Base-by-base conservation (phyloP, 139 green algal genomes). In the Mychonastes homosphaera region DNA sequence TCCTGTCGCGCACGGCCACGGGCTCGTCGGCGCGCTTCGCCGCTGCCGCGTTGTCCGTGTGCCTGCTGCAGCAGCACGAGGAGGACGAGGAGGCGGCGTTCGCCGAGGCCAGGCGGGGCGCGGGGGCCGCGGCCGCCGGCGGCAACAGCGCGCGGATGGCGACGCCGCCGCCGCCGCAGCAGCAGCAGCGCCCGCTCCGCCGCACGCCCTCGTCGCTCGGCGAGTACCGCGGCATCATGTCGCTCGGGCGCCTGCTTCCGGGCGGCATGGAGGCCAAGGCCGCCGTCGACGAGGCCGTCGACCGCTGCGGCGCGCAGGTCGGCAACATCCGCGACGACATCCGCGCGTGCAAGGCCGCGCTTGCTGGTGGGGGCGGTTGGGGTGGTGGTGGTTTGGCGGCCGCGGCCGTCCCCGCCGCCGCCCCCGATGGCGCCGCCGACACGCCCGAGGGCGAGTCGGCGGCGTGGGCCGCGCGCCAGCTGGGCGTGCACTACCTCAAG, bases 401-500 rank as follows among this genome's bases (percentile, higher is more conserved):
- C 18, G 58, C 56, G 39, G 34, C 67, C 0, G 45, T 46, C 1
- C 19, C 52, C 30, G 2, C 41, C 0, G 27, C 44, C 21, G 40
- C 63, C 24, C 18, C 38, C n/a, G 9, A 35, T 35, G 41, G 35
- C 33, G 3, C 36, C 30, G 1, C 58, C 58, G 6, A 6, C 10
- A 54, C 49, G 35, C 38, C 51, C 15, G 48, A 67, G 38, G 46
- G 39, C 24, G 49, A 56, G 16, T 54, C 39, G 15, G 52, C 53
- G 13, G 60, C 48, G 32, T 76, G 63, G 43, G 81, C 84, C 3
- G 79, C 87, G 0, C 72, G 82, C 18, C 73, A 86, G 33, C 75
- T 95, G 34, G 88, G 87, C 10, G 65, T 92, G 62, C 87, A 95
- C 71, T 95, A 95, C 77, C 80, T 95, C 28, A 80, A 89, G 72